Evolutionary conservation across 345 rosid genomes (phyloP).

Genomic region (Salix koriyanagi): DNA sequence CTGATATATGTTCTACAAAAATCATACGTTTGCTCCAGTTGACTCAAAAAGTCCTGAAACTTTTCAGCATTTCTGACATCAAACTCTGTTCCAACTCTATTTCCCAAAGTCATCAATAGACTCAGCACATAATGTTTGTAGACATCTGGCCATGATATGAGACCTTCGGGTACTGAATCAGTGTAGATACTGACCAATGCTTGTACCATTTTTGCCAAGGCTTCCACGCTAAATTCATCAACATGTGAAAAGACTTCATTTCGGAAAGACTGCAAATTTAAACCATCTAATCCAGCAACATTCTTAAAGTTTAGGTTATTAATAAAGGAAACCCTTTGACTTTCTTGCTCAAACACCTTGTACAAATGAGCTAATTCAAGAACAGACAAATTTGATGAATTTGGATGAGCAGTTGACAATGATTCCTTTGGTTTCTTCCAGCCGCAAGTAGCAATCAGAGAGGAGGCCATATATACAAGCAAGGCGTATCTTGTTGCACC

Average conservation of each 20-base stretch:
- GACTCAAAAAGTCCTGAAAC: conserved; percentile 54
- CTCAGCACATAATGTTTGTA: conserved; percentile 52
- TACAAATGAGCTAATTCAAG: conserved; percentile 43
- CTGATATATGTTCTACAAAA: conserved; percentile 50
- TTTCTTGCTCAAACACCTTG: conserved; percentile 65
- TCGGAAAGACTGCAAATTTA: conserved; percentile 55
- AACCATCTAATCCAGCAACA: conserved; percentile 56
- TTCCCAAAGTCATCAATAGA: conserved; percentile 50
- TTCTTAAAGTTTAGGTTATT: conserved; percentile 79
- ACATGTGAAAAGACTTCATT: conserved; percentile 60
- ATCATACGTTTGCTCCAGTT: conserved; percentile 67
- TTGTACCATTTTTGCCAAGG: conserved; percentile 80
- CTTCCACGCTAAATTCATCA: conserved; percentile 59
- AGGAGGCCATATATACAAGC: conserved; percentile 70
- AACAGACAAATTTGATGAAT: conserved; percentile 29
- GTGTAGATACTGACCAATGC: conserved; percentile 37
- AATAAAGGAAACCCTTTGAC: conserved; percentile 72
- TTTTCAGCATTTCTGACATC: conserved; percentile 50
- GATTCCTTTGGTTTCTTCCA: conserved; percentile 51
- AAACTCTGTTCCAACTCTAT: conserved; percentile 40
- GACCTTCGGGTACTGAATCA: conserved; percentile 46
- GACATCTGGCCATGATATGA: conserved; percentile 67
- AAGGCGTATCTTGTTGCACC: conserved; percentile 75
- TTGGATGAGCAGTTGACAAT: conserved; percentile 21
- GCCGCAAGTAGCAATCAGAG: conserved; percentile 58